phyloP scores from a whole-genome alignment of 1,139 yeast species.

The Lodderomyces parapsilosis region DNA sequence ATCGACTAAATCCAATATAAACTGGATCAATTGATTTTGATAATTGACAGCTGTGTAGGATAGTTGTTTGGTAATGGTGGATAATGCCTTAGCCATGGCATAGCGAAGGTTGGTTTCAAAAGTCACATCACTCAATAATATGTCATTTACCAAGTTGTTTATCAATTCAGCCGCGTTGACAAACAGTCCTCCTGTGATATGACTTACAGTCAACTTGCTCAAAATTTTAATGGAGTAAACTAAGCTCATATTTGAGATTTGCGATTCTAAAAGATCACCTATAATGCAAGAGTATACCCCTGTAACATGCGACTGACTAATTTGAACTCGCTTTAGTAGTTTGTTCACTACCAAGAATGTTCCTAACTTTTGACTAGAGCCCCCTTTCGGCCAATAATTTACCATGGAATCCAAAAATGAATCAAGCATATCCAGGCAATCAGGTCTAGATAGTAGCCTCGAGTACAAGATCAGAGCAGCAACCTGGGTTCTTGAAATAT shows the following conservation, averaged over 20 bases:
- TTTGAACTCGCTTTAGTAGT: constrained; percentile 27
- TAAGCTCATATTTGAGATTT: constrained; percentile 21
- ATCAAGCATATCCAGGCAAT: constrained; percentile 19
- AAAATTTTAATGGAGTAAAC: constrained; percentile 35
- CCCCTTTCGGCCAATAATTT: constrained; percentile 17
- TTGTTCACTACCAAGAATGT: constrained; percentile 40
- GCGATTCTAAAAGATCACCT: constrained; percentile 9
- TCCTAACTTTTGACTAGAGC: constrained; percentile 27
- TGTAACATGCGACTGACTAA: constrained; percentile 11
- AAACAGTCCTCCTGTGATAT: constrained; percentile 18
- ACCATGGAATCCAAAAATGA: constrained; percentile 18
- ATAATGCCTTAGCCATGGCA: constrained; percentile 37
- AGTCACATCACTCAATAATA: constrained; percentile 19
- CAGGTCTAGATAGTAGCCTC: constrained; percentile 35
- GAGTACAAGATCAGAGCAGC: constrained; percentile 38
- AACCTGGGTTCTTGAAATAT: constrained; percentile 31
- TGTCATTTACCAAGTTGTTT: constrained; percentile 29
- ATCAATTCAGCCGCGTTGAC: constrained; percentile 22
- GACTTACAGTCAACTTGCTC: constrained; percentile 26
- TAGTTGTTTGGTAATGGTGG: constrained; percentile 22
- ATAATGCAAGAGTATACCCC: constrained; percentile 19
- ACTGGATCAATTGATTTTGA: constrained; percentile 30
- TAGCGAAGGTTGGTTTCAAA: constrained; percentile 37
- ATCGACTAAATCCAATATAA: constrained; percentile 14
- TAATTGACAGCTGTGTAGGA: constrained; percentile 30